Evolutionary conservation across 495 filamentous ascomycete genomes (phyloP).

Genomic region (Aspergillus bertholletiae): DNA sequence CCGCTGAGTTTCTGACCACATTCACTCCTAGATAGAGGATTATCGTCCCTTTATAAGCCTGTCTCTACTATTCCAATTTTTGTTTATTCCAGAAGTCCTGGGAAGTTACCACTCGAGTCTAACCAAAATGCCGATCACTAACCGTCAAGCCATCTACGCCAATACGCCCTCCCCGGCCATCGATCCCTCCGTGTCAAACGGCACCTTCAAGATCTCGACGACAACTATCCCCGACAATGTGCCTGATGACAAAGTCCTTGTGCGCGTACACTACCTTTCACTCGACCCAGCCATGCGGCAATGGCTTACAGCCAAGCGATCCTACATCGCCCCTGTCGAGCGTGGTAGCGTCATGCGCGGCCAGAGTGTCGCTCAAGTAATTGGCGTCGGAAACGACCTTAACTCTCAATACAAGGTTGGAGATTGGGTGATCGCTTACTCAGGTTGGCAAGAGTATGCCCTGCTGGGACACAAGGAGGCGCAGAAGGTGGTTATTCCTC

Average conservation of each 20-base stretch:
- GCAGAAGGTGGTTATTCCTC: conserved; percentile 41
- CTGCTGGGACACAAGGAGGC: conserved; percentile 45
- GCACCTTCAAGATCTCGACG: conserved; percentile 53
- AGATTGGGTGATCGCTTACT: conserved; percentile 45
- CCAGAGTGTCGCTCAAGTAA: conserved; percentile 50
- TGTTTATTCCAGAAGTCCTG: not conserved
- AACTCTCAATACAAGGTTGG: conserved; percentile 44
- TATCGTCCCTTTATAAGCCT: not conserved
- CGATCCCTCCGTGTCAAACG: conserved; percentile 34
- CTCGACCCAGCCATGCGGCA: conserved; percentile 80
- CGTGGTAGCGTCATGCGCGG: conserved; percentile 68
- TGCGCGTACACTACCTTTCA: conserved; percentile 67
- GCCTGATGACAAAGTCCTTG: conserved; percentile 59
- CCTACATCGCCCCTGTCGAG: conserved; percentile 65
- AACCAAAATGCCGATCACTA: conserved; percentile 32
- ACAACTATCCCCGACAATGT: conserved; percentile 41
- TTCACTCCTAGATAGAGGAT: not conserved
- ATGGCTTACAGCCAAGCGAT: conserved; percentile 65
- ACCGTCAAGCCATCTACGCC: conserved; percentile 39
- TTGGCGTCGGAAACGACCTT: conserved; percentile 38
- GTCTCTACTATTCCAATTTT: not conserved
- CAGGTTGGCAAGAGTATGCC: conserved; percentile 63
- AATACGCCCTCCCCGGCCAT: conserved; percentile 37
- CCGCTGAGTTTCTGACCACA: too few species aligned
- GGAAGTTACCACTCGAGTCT: not conserved